A percentile compares a stretch with the other conserved stretches of the same genome.
Conservation (phyloP, 23 red algal genomes). For the Agarophyton chilense region DNA sequence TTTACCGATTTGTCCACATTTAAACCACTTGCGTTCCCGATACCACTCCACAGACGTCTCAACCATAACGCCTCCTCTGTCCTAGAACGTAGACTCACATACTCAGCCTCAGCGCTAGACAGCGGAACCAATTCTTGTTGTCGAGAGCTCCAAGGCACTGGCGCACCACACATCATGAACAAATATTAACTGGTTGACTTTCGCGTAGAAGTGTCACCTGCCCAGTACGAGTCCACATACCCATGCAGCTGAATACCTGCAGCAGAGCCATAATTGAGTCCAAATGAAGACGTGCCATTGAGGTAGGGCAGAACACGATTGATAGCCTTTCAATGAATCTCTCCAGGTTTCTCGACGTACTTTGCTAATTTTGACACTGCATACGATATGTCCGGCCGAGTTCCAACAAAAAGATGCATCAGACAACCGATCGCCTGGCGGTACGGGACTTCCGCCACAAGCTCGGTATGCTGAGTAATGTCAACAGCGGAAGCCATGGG, state of each 20-base stretch:
- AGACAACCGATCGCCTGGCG: too few species aligned
- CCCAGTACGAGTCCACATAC: slow-evolving; percentile 23
- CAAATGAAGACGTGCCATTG: too few species aligned
- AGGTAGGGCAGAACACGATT: too few species aligned
- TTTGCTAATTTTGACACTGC: too few species aligned
- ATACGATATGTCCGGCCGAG: too few species aligned
- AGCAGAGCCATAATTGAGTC: too few species aligned
- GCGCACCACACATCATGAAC: slow-evolving; percentile 13
- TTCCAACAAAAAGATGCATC: too few species aligned
- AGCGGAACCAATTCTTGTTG: slow-evolving; percentile 44
- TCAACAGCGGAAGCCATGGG: slow-evolving; percentile 32
- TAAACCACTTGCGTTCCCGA: background rate
- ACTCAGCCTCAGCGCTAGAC: slow-evolving; percentile 41
- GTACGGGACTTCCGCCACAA: background rate
- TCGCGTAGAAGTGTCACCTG: background rate
- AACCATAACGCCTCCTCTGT: slow-evolving; percentile 16
- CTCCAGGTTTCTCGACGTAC: too few species aligned
- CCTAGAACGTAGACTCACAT: slow-evolving; percentile 16
- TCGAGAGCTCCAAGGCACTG: slow-evolving; percentile 3
- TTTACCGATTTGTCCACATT: background rate
- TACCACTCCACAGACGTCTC: background rate
- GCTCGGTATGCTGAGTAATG: background rate
- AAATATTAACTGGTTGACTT: slow-evolving; percentile 14
- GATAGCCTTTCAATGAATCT: too few species aligned
- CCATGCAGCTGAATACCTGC: background rate